Evolutionary conservation across 441 rosid genomes (phyloP).

Genomic region (Populus hybrid): DNA sequence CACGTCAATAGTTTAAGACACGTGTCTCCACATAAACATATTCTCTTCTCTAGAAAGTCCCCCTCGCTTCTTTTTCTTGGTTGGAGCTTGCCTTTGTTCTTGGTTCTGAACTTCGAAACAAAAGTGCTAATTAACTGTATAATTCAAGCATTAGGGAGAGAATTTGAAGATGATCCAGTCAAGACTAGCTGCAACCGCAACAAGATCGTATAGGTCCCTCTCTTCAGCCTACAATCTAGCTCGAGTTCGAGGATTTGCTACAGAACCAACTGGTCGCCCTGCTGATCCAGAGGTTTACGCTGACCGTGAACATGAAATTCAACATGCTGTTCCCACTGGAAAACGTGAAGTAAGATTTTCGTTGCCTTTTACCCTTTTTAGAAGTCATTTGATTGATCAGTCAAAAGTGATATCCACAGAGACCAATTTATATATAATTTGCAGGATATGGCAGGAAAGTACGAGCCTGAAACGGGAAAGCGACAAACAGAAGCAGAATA

Average conservation of each 20-base stretch:
- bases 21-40: conserved; percentile 22
- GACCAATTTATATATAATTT: neutral
- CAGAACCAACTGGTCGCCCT: conserved; percentile 32
- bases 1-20: conserved; percentile 17
- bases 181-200: conserved; percentile 34
- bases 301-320: conserved; percentile 33
- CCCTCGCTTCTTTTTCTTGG: neutral
- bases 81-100: neutral
- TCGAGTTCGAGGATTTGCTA: conserved; percentile 24
- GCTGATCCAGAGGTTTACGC: conserved; percentile 43
- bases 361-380: neutral
- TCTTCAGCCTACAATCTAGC: conserved; percentile 8
- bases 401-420: neutral
- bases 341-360: conserved; percentile 30
- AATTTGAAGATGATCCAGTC: conserved; percentile 35
- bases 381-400: neutral
- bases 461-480: conserved; percentile 29
- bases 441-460: conserved; percentile 44
- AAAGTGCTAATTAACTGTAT: neutral
- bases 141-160: neutral
- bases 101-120: neutral
- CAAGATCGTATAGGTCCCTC: conserved; percentile 17
- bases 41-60: conserved; percentile 16
- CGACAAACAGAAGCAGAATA: conserved; percentile 9
- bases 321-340: conserved; percentile 25